These are phyloP conservation scores for Trametes cubensis DNA, from an alignment of 768 basidiomycete genomes.

Conservation along the genomic window DNA sequence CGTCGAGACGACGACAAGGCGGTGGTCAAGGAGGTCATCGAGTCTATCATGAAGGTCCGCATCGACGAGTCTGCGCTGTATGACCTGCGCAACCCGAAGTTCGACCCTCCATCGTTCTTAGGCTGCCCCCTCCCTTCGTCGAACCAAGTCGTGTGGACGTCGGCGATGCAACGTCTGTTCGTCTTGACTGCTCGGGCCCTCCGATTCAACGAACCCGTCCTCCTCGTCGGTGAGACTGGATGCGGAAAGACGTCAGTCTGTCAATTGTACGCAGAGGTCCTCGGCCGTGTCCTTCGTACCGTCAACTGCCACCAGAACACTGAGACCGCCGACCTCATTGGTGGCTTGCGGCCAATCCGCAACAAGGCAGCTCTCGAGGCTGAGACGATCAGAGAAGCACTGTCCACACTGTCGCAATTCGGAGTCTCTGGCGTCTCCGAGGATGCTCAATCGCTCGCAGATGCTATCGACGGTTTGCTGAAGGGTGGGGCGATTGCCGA, in stretches of 20 bases:
- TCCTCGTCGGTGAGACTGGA: slow-evolving; percentile 96
- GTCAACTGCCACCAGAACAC: slow-evolving; percentile 98
- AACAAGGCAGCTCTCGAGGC: slow-evolving; percentile 63
- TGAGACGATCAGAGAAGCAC: slow-evolving; percentile 50
- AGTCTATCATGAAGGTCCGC: slow-evolving; percentile 82
- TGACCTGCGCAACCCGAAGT: slow-evolving; percentile 45
- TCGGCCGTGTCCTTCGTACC: slow-evolving; percentile 60
- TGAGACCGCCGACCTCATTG: slow-evolving; percentile 95
- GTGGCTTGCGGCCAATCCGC: slow-evolving; percentile 86
- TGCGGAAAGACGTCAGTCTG: slow-evolving; percentile 98
- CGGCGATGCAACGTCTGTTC: slow-evolving; percentile 89
- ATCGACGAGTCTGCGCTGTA: slow-evolving; percentile 79
- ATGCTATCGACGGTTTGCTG: slow-evolving; percentile 30
- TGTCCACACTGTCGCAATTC: slow-evolving; percentile 42
- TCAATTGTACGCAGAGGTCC: slow-evolving; percentile 78
- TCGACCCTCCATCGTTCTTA: slow-evolving; percentile 50
- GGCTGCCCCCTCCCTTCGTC: slow-evolving; percentile 55
- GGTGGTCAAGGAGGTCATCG: slow-evolving; percentile 91
- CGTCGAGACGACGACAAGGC: slow-evolving; percentile 82
- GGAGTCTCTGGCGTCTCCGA: slow-evolving; percentile 34
- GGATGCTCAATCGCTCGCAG: slow-evolving; percentile 33
- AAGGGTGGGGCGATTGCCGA: slow-evolving; percentile 36
- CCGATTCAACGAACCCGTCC: slow-evolving; percentile 88
- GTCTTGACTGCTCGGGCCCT: slow-evolving; percentile 83
- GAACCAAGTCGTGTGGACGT: slow-evolving; percentile 82